Evolutionary conservation across 257 asterid genomes (phyloP).

Genomic region (Solanum raphanifolium): DNA sequence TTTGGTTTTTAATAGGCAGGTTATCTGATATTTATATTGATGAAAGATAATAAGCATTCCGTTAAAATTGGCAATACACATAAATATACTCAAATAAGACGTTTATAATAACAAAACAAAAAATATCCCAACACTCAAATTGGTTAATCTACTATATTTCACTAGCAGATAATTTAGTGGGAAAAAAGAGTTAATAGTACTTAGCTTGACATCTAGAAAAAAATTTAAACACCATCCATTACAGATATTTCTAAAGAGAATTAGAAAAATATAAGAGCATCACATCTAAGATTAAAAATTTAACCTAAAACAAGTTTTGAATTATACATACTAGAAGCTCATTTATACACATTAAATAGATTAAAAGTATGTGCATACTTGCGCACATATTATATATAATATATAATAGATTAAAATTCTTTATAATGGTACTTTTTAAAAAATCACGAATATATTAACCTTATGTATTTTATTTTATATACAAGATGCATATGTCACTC

Average conservation of each 20-base stretch:
- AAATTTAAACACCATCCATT: not conserved
- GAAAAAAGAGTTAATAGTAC: not conserved
- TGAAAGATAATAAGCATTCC: not conserved
- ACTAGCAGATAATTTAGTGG: too few relatives aligned
- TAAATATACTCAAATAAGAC: not conserved
- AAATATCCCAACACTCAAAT: not conserved
- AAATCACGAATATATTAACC: too few relatives aligned
- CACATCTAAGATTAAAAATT: not conserved
- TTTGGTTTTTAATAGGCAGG: not conserved
- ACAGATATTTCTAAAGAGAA: not conserved
- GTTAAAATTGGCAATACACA: not conserved
- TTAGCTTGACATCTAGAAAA: not conserved
- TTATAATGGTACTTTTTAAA: too few relatives aligned
- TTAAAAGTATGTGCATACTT: not conserved
- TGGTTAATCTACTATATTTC: not conserved
- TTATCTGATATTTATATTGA: not conserved
- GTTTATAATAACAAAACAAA: not conserved
- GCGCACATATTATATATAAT: not conserved
- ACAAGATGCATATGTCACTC: too few relatives aligned
- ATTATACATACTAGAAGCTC: not conserved
- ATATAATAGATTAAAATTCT: too few relatives aligned
- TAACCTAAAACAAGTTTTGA: not conserved
- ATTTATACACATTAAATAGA: not conserved
- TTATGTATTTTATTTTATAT: too few relatives aligned
- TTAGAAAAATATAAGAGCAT: not conserved